A percentile compares a stretch with the other conserved stretches of the same genome.
phyloP scores from a whole-genome alignment of 176 grass and related monocot genomes.

The Eleusine indica region DNA sequence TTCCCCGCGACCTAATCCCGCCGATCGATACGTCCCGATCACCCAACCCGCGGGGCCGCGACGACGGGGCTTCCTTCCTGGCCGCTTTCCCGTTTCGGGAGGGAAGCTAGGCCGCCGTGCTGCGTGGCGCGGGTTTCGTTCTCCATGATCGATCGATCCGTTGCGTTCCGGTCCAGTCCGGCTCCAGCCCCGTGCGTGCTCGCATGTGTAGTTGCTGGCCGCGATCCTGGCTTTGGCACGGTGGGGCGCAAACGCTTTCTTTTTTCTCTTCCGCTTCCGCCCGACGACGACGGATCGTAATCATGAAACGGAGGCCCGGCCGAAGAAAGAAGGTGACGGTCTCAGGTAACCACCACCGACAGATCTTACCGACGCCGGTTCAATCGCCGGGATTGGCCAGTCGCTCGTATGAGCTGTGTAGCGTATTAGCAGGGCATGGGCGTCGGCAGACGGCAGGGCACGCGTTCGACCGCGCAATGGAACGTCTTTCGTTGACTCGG shows the following conservation, averaged over 20 bases:
- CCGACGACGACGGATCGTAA: constrained; percentile 13
- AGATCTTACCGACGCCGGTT: constrained; percentile 36
- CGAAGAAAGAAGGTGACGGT: background rate
- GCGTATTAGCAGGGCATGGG: background rate
- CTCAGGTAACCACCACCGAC: constrained; percentile 33
- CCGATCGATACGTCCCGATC: constrained; percentile 44
- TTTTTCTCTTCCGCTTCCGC: background rate
- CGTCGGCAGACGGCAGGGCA: constrained; percentile 4
- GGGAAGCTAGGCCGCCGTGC: background rate
- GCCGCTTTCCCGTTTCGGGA: constrained; percentile 32
- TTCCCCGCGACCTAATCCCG: background rate
- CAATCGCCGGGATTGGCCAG: background rate
- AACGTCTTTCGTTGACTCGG: background rate
- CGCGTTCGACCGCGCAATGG: background rate
- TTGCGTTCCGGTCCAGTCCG: background rate
- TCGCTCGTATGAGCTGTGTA: background rate
- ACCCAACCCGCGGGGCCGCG: background rate
- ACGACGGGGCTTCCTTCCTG: background rate
- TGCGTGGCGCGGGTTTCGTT: background rate
- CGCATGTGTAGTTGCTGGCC: constrained; percentile 25
- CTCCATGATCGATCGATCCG: background rate
- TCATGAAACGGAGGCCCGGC: constrained; percentile 29
- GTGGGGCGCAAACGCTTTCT: constrained; percentile 3
- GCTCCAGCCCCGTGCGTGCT: background rate
- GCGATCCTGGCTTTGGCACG: constrained; percentile 15